Base-by-base conservation (phyloP, 495 filamentous ascomycete genomes). In the Staphylotrichum longicolle region DNA sequence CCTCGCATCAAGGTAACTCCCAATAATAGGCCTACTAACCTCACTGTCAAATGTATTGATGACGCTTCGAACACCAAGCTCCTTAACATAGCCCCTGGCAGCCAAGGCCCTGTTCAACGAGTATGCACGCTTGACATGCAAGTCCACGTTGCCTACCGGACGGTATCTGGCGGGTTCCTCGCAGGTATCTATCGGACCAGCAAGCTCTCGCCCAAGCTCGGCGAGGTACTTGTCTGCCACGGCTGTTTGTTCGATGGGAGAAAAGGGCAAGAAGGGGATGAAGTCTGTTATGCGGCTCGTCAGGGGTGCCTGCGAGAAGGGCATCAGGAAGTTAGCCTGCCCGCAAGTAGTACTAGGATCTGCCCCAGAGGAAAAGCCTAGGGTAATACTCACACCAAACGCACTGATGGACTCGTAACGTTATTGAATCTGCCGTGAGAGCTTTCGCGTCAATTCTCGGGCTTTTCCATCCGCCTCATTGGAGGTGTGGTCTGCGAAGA, bases 231-330 rank as follows among this genome's bases (percentile, higher is more conserved):
- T 80, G 63, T 82, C 78, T 3, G 70, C 75, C 8, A 80, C 66
- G 7, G 80, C 74, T 7, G 73, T 74, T 48, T 77, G 71, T 60
- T 83, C 80, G 5, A 58, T 63, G 4, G 60, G 53, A 1, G 73
- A 73, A 58, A 83, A 83, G 0, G 78, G 77, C 8, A 82, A 64
- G 63, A 82, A 81, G 4, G 80, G 80, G 20, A 79, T 47, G 15
- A 82, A 70, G 5, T 61, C 63, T 0, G 74, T 72, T 10, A 82
- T 77, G 8, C 80, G 72, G 11, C 79, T 74, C 2, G 76, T 71
- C 0, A 82, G 49, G 3, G 74, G 75, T 39, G 72, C 60, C 67
- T 68, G 40, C 7, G n/a, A 12, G n/a, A n/a, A n/a, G n/a, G 20
- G 12, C 4, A 34, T n/a, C n/a, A n/a, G 30, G 11, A 11, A n/a